Evolutionary conservation across 129 eudicot genomes (phyloP).

Genomic region (Saussurea involucrata): DNA sequence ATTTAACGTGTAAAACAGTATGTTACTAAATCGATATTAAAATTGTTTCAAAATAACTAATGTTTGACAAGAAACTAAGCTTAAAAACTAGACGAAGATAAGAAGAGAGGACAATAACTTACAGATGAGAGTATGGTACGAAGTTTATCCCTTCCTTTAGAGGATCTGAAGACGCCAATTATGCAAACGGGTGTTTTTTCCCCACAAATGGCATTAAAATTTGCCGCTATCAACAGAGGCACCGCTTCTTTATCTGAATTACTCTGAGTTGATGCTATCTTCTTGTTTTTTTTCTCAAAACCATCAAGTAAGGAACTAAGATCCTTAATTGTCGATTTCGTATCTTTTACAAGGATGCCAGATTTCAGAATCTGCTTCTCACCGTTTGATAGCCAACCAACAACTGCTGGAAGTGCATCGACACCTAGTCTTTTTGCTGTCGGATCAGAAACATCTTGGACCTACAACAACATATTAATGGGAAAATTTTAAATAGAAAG

Average conservation of each 20-base stretch:
- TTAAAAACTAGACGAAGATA: too few species aligned
- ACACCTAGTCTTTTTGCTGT: constrained; percentile 50
- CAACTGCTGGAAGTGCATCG: constrained; percentile 78
- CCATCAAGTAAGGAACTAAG: constrained; percentile 52
- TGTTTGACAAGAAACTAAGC: too few species aligned
- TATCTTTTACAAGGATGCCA: constrained; percentile 77
- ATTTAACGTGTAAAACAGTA: too few species aligned
- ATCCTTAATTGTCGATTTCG: constrained; percentile 74
- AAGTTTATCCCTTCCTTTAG: constrained; percentile 53
- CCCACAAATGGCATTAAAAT: constrained; percentile 62
- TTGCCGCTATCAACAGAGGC: constrained; percentile 55
- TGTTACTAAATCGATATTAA: too few species aligned
- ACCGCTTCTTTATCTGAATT: constrained; percentile 43
- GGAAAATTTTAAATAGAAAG: too few species aligned
- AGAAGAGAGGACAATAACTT: constrained; percentile 5
- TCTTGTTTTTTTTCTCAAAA: constrained; percentile 78
- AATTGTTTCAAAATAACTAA: too few species aligned
- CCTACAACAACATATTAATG: constrained; percentile 20
- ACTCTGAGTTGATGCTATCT: constrained; percentile 40
- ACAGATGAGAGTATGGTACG: constrained; percentile 57
- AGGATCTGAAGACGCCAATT: constrained; percentile 73
- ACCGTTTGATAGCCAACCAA: constrained; percentile 92
- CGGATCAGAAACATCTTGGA: constrained; percentile 69
- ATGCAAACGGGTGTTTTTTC: constrained; percentile 79
- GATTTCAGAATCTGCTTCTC: constrained; percentile 65